Evolutionary conservation across 2,329 filamentous ascomycete genomes (phyloP), one percentile per base, ranked within the genome.

Genomic region (Pyricularia sp.): DNA sequence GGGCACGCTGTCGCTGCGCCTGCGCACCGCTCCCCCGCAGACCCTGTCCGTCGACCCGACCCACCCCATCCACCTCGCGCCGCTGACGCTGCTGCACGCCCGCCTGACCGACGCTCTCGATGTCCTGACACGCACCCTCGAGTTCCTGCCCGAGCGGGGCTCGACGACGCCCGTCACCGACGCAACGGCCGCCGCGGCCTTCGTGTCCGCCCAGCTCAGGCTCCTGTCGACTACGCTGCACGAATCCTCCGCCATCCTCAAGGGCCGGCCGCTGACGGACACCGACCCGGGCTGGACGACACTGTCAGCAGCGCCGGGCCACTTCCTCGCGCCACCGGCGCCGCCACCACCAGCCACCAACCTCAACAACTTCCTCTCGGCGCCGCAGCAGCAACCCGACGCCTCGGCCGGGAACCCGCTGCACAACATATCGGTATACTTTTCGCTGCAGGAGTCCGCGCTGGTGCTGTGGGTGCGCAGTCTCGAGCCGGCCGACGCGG

Each of bases 91-190:
- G 12, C 86, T 95, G 14, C 87, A 92, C 71, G 87, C 88, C n/a
- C 83, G 93, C 59, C 89, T 98, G 73, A 94, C 91, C 70, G 87
- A 92, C 74, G 90, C 92, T 69, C 86, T 97, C 71, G 92, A 96
- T 77, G 88, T 97, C 65, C 88, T 97, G 66, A 87, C 90, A 73
- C 86, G 96, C 20, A 92, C 90, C 64, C 85, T 90, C 31, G 90
- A 89, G 82, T 91, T 90, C 50, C 88, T 89, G 20, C 70, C 68
- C 23, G 72, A 67, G 17, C 42, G 73, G 30, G 2, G 2, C 68
- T 1, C 65, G 59, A 25, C 20, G 55, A 64, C 58, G 30, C n/a
- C 87, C 77, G 84, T 88, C 74, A 83, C 81, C 72, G 83, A 86
- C 88, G 80, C 78, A 4, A 63, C 20, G 33, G 55, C 88, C 75